Base-by-base conservation (phyloP, 2,329 filamentous ascomycete species). In the Sclerotinia glacialis region DNA sequence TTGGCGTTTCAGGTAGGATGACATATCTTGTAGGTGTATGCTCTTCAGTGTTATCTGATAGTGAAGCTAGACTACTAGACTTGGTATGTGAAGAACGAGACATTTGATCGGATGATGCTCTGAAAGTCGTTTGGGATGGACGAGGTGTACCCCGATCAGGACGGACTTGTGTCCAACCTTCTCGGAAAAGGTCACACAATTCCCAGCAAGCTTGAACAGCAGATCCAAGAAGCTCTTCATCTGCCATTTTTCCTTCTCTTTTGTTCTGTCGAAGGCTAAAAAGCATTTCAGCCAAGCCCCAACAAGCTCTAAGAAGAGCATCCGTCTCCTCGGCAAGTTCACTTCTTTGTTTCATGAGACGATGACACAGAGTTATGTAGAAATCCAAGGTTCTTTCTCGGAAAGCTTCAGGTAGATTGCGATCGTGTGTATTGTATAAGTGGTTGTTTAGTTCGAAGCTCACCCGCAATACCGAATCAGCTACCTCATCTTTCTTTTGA, bases 361-460 rank as follows among this genome's bases (percentile, higher is more conserved):
- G 88, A 77, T 97, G 94, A 74, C 94, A 97, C 3, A 98, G 78
- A 0, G 94, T 96, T 71, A 97, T 90, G 74, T 97, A 97, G 73
- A 97, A 97, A 74, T 97, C 94, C 66, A 98, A 78, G 0, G 94
- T 97, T 67, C 93, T 84, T 78, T 97, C 93, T 63, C 90, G 86
- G 76, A 98, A 97, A 0, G 89, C 87, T 73, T 96, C 91, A 0
- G 93, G 94, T 5, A 97, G 81, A 65, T 86, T 89, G 42, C 90
- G 86, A 76, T 96, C 92, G 74, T 97, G 92, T 0, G 92, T 93
- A 75, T 94, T 97, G 79, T 94, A 97, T 2, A 98, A 83, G 77
- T 98, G 93, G 73, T 96, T 97, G 79, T 96, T 97, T 31, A 97
- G 83, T 79, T 97, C 94, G 76, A 97, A 97, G 79, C 92, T 97